Percentiles rank a stretch among this genome's conserved stretches.
phyloP scores from a whole-genome alignment of 2,329 filamentous ascomycete genomes.

The Geosmithia morbida region DNA sequence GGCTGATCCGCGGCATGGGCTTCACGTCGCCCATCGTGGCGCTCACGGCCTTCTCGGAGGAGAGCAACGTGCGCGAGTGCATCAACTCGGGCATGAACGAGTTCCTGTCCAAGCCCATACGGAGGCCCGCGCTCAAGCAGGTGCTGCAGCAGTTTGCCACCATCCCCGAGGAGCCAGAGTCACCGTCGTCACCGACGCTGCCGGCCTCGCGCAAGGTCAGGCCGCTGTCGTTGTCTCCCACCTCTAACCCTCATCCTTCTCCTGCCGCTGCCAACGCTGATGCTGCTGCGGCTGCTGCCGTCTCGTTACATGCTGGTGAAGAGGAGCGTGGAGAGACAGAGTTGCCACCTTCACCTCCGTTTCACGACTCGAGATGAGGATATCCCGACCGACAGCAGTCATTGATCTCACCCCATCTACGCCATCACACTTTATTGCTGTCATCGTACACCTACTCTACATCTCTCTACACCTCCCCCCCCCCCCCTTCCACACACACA shows the following conservation, averaged over 20 bases:
- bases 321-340: neutral
- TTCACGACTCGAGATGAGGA: neutral
- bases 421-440: too few species aligned
- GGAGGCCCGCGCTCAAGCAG: slow-evolving; percentile 72
- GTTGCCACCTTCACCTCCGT: neutral
- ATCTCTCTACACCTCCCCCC: too few species aligned
- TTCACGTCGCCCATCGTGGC: slow-evolving; percentile 84
- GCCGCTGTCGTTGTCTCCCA: too few species aligned
- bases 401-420: too few species aligned
- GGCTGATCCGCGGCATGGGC: slow-evolving; percentile 72
- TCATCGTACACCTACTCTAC: too few species aligned
- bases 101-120: slow-evolving; percentile 66
- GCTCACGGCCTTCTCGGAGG: slow-evolving; percentile 78
- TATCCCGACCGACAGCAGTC: too few species aligned
- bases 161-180: slow-evolving; percentile 51
- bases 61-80: slow-evolving; percentile 75
- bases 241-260: too few species aligned
- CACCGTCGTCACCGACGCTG: neutral
- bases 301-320: too few species aligned
- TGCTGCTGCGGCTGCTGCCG: too few species aligned
- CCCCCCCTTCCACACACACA: too few species aligned
- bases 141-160: slow-evolving; percentile 75
- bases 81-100: slow-evolving; percentile 88
- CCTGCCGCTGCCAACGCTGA: too few species aligned
- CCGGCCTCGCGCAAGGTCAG: neutral